Base-by-base conservation (phyloP, 176 grass and related monocot species). In the barley (Hordeum vulgare) region DNA sequence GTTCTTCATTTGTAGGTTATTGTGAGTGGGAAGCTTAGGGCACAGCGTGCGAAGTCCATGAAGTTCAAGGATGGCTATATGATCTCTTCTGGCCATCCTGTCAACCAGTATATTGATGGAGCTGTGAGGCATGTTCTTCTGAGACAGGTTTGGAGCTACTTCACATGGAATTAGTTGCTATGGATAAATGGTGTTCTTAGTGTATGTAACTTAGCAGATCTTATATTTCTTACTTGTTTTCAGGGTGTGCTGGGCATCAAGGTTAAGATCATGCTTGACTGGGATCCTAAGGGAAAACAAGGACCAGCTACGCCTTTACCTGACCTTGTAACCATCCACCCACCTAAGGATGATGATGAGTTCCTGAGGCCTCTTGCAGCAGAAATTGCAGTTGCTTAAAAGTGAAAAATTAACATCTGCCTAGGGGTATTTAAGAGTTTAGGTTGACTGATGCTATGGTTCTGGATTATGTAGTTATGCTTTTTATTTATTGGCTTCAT, bases 41-140 rank as follows among this genome's bases (percentile, higher is more conserved):
- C 94, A 3, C 86, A 89, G 33, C 89, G 86, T 72, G 91, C 91
- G 17, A 93, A 97, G 54, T 97, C 91, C 61, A 93, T 93, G 91
- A 97, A 97, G 73, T 97, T 97, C 89, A 91, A 94, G 84, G 91
- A 97, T 25, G 94, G 94, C 0, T 97, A 97, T 51, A 97, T 97
- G 91, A 93, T 91, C 35, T 97, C 94, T 14, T 97, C 89, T 23
- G 91, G 94, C 61, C 89, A 93, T 57, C 89, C 94, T 76, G 91
- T 97, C 17, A 90, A 94, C 13, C 65, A 89, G 35, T 94, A 93
- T 45, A 88, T 93, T 9, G 91, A 97, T 58, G 91, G 89, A 13
- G 84, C 91, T 81, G 91, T 94, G 61, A 93, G 94, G 15, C 91
- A 94, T 76, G 91, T 94, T 65, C 89, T 93, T 66, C 85, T 93